phyloP scores from a whole-genome alignment of 176 grass and related monocot genomes.

The Phyllostachys edulis region DNA sequence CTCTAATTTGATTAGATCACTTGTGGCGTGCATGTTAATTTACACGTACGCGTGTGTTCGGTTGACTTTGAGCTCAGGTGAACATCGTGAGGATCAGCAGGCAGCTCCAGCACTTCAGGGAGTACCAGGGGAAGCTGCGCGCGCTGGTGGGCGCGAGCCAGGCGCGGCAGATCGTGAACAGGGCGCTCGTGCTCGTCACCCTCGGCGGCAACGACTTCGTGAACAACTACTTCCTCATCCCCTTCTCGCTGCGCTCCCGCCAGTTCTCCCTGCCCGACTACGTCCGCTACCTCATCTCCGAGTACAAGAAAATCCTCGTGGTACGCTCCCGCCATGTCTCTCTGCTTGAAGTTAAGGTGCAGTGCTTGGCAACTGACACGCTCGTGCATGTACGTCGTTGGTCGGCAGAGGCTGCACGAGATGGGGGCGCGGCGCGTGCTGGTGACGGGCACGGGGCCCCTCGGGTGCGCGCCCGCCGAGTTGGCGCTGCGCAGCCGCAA shows the following conservation, averaged over 20 bases:
- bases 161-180: slow-evolving; percentile 42
- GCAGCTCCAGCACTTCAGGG: slow-evolving; percentile 56
- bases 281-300: slow-evolving; percentile 57
- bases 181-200: slow-evolving; percentile 61
- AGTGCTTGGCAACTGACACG: background rate
- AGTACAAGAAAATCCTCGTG: slow-evolving; percentile 69
- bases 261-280: slow-evolving; percentile 79
- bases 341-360: too few relatives aligned
- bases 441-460: slow-evolving; percentile 86
- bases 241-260: slow-evolving; percentile 58
- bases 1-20: background rate
- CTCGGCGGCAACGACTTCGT: slow-evolving; percentile 70
- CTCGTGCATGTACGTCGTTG: background rate
- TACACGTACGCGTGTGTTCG: background rate
- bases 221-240: slow-evolving; percentile 82
- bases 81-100: slow-evolving; percentile 54
- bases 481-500: slow-evolving; percentile 50
- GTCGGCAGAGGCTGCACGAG: slow-evolving; percentile 55
- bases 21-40: background rate
- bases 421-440: slow-evolving; percentile 64
- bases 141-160: slow-evolving; percentile 37
- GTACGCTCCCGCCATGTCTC: background rate
- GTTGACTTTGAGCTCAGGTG: slow-evolving; percentile 17
- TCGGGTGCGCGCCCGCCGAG: slow-evolving; percentile 86
- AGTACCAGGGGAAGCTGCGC: slow-evolving; percentile 60